Evolutionary conservation across 352 stramenopile genomes (phyloP).

Genomic region (Bremia lactucae): DNA sequence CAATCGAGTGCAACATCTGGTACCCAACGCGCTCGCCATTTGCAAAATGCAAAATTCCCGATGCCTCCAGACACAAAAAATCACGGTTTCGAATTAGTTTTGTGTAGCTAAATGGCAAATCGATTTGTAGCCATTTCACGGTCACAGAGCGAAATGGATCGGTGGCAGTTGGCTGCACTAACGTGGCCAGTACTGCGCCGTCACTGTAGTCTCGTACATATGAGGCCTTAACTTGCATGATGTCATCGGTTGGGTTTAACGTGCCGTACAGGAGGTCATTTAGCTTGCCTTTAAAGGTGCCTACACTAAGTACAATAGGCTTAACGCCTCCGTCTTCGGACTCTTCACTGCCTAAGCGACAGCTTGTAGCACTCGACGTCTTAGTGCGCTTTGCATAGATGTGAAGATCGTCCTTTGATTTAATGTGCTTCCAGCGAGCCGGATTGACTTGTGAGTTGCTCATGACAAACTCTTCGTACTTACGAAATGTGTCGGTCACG

Average conservation of each 20-base stretch:
- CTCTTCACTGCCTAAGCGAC: background rate
- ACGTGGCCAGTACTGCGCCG: constrained; percentile 8
- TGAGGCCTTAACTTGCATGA: constrained; percentile 27
- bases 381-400: constrained; percentile 11
- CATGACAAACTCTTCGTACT: constrained; percentile 17
- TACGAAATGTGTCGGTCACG: constrained; percentile 11
- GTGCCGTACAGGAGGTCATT: constrained; percentile 32
- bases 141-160: constrained; percentile 11
- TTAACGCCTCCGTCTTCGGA: background rate
- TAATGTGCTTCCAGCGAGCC: constrained; percentile 13
- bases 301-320: constrained; percentile 15
- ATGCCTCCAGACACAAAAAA: constrained; percentile 11
- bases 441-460: constrained; percentile 11
- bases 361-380: background rate
- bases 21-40: constrained; percentile 30
- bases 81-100: constrained; percentile 12
- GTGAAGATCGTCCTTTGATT: constrained; percentile 18
- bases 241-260: constrained; percentile 22
- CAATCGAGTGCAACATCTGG: constrained; percentile 47
- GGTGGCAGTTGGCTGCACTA: constrained; percentile 2
- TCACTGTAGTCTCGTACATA: constrained; percentile 26
- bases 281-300: constrained; percentile 18
- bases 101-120: constrained; percentile 9
- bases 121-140: constrained; percentile 14
- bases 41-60: constrained; percentile 10